Base-by-base conservation (phyloP, 768 basidiomycete species). In the Xanthoconium purpureum region DNA sequence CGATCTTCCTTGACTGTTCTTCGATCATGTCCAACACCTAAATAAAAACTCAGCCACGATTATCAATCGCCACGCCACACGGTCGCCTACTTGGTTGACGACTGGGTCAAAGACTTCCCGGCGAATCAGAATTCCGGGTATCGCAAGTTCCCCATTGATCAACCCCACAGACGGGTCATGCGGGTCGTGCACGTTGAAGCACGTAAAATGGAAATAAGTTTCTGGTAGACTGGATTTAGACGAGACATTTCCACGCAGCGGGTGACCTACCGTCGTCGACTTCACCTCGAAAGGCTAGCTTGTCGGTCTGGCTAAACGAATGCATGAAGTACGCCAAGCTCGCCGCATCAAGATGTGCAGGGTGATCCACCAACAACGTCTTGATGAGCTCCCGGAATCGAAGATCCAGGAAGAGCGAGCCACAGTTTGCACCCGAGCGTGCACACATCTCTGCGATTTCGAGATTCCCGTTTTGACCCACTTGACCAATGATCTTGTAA, bases 381-480 rank as follows among this genome's bases (percentile, higher is more conserved):
- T 81, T 81, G 50, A 95, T 85, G 17, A 95, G 81, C 60, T 90
- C 89, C 18, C 87, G 80, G 75, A 94, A 94, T 58, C 91, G 82
- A 45, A 94, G 75, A 74, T 94, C 93, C 52, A 94, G 82, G 74
- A 94, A 94, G 47, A 95, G 75, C 59, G 88, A 89, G 14, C 92
- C 93, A 63, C 90, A 92, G 66, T 89, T 94, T 8, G 89, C 87
- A 3, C 93, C 92, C 46, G 89, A 91, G 52, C 91, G 80, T 14
- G 91, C 91, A 58, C 88, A 89, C 74, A 94, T 87, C 73, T 95
- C 93, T 44, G 91, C 92, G 57, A 95, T 93, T 71, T 94, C 91
- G n/a, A 94, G 80, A 65, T 84, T 83, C 12, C 84, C 78, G 72
- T 89, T 80, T 65, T 89, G 81, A 12, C 89, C 76, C 70, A 90